Conservation (phyloP, 75 land plant genomes). For the Cryptomeria japonica region DNA sequence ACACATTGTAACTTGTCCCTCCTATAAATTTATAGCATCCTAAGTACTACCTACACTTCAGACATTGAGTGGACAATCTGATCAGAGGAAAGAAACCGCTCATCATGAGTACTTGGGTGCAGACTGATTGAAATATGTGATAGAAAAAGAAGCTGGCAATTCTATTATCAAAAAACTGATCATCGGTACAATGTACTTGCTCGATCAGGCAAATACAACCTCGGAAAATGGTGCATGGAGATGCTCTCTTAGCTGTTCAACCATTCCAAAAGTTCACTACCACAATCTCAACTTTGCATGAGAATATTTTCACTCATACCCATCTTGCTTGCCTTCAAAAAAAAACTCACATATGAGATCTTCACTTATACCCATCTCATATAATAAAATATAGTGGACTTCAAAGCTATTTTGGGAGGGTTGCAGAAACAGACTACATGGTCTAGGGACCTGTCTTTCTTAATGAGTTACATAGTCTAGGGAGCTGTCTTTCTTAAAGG, state of each 20-base stretch:
- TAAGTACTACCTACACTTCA: conserved; percentile 5
- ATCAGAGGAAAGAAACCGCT: conserved; percentile 9
- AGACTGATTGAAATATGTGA: conserved; percentile 11
- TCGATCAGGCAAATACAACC: conserved; percentile 2
- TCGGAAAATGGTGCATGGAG: conserved; percentile 4
- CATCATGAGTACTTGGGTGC: not conserved
- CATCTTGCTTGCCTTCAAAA: not conserved
- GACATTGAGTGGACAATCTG: not conserved
- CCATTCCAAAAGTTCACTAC: not conserved
- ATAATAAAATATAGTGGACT: not conserved
- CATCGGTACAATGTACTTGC: not conserved
- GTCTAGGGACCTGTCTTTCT: not conserved
- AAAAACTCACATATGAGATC: not conserved
- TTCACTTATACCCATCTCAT: not conserved
- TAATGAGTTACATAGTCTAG: not conserved
- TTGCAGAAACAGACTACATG: not conserved
- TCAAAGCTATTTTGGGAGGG: not conserved
- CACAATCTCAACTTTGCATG: not conserved
- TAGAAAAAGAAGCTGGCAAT: conserved; percentile 7
- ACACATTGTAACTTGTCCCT: not conserved
- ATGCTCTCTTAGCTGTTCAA: conserved; percentile 9
- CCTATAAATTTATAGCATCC: not conserved
- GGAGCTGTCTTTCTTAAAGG: not conserved
- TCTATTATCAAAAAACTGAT: conserved; percentile 2
- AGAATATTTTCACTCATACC: not conserved